Evolutionary conservation across 352 stramenopile species (phyloP).

Genomic region (Pythium volutum): DNA sequence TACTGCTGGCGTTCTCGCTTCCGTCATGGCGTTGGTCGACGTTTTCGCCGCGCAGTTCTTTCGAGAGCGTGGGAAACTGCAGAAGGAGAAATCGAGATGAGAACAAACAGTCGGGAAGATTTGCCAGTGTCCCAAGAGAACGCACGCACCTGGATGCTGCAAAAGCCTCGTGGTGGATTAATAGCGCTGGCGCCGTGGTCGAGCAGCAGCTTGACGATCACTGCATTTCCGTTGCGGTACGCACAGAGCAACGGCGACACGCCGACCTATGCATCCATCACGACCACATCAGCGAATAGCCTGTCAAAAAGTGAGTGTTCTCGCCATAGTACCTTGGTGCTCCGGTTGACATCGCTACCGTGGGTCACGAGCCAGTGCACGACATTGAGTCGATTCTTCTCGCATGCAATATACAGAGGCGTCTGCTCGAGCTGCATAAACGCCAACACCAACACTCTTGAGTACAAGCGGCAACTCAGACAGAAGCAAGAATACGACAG

Average conservation of each 20-base stretch:
- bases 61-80: constrained; percentile 23
- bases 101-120: background rate
- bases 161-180: constrained; percentile 30
- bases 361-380: constrained; percentile 50
- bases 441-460: background rate
- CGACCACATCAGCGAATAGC: background rate
- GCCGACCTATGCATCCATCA: constrained; percentile 12
- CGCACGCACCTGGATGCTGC: constrained; percentile 33
- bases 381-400: constrained; percentile 39
- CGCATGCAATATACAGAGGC: constrained; percentile 50
- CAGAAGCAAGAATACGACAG: too few species aligned
- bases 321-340: constrained; percentile 34
- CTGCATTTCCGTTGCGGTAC: constrained; percentile 48
- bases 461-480: too few species aligned
- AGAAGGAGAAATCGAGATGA: background rate
- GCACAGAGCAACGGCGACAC: constrained; percentile 52
- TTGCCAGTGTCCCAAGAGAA: background rate
- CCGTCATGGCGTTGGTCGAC: background rate
- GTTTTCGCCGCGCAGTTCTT: constrained; percentile 18
- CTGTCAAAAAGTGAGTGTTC: background rate
- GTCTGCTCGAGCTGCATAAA: constrained; percentile 50
- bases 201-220: constrained; percentile 43
- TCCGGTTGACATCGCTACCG: constrained; percentile 49
- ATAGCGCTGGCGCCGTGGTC: constrained; percentile 40
- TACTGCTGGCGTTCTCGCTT: constrained; percentile 4